These are phyloP conservation scores for Guyanaporus albipodus DNA, from an alignment of 768 basidiomycete genomes.

Conservation along the genomic window DNA sequence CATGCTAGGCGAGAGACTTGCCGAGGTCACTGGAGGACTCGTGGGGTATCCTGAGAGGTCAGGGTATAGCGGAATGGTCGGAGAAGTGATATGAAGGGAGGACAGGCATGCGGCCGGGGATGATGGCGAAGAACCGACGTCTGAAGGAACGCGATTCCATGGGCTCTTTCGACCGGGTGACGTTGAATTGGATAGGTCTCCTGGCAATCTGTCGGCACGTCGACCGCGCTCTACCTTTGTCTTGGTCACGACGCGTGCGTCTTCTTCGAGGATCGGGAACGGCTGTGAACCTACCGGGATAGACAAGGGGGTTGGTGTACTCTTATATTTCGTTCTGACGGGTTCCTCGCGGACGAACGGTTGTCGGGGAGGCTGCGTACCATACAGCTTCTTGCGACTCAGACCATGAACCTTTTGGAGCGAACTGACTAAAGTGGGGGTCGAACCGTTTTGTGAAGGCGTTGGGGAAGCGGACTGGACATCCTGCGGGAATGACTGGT, in stretches of 20 bases:
- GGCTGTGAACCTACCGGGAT: slow-evolving; percentile 24
- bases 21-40: slow-evolving; percentile 8
- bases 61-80: slow-evolving; percentile 20
- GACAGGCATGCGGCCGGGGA: slow-evolving; percentile 23
- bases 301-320: slow-evolving; percentile 30
- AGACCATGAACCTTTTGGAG: slow-evolving; percentile 66
- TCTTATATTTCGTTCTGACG: slow-evolving; percentile 34
- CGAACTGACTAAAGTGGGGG: slow-evolving; percentile 55
- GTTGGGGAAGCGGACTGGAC: slow-evolving; percentile 14
- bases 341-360: slow-evolving; percentile 56
- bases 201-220: slow-evolving; percentile 16
- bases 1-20: slow-evolving; percentile 7
- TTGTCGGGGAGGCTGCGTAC: slow-evolving; percentile 43
- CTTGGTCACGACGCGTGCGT: slow-evolving; percentile 16
- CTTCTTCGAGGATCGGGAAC: slow-evolving; percentile 20
- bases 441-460: slow-evolving; percentile 22
- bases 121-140: slow-evolving; percentile 21
- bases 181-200: slow-evolving; percentile 13
- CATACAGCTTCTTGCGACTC: slow-evolving; percentile 66
- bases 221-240: slow-evolving; percentile 24
- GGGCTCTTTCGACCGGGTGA: slow-evolving; percentile 36
- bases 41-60: slow-evolving; percentile 17
- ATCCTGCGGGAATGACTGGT: slow-evolving; percentile 29
- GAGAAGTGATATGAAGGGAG: slow-evolving; percentile 19
- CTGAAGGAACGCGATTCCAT: slow-evolving; percentile 16